Evolutionary conservation across 495 filamentous ascomycete species (phyloP), one percentile per base, ranked within the genome.

Genomic region (Penicillium herquei): DNA sequence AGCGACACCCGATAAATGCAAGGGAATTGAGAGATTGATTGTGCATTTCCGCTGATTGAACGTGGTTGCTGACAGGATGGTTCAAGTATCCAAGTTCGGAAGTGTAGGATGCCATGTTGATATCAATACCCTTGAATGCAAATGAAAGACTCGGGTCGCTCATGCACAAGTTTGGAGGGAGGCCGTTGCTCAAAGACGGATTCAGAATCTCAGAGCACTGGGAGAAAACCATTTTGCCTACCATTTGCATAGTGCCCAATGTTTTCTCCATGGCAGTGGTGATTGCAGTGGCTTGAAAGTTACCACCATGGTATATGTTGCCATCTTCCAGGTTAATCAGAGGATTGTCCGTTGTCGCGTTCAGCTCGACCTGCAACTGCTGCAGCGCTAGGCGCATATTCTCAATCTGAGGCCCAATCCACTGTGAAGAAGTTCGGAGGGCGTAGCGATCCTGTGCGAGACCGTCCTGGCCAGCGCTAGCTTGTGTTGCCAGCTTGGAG

Each of bases 221-320:
- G 1, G 76, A 65, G 49, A 81, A 84, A 7, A 87, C 56, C 59
- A 87, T 66, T 35, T 76, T 71, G 10, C 83, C 85, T 4, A 86
- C 58, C 66, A 80, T 83, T 60, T 84, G 78, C 30, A 84, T 57
- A 0, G 75, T 72, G 0, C 64, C 34, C 13, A 78, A 69, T 0
- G 79, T 77, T 60, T 86, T 87, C 53, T 87, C 84, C 81, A 85
- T 86, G 3, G 84, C 81, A 6, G 83, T 81, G 0, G 84, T 85
- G 16, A 87, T 55, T 7, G 74, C 64, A 3, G 64, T 61, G 0
- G 84, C 85, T 57, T 88, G 85, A 64, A 88, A 88, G 62, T 88
- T 88, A 26, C 81, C 78, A 30, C 84, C 84, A 34, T 79, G 74
- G 59, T 82, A 74, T 16, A 84, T 69, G 6, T 37, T 14, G 0